Evolutionary conservation across 805 yeast species (phyloP).

Genomic region (Brettanomyces anomalus): DNA sequence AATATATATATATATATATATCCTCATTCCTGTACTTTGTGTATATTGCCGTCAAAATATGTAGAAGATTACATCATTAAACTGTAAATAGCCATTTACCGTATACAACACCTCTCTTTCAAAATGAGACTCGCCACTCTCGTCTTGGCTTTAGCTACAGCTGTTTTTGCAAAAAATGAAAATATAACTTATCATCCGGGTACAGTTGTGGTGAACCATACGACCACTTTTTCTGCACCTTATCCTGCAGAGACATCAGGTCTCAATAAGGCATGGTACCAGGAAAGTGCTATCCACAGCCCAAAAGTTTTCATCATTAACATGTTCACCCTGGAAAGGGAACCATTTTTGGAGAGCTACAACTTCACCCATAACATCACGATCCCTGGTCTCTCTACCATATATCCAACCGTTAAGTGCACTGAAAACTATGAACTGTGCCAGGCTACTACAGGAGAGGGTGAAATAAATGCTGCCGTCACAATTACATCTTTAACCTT

Average conservation of each 20-base stretch:
- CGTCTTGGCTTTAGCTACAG: background rate
- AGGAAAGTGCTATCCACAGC: slow-evolving; percentile 24
- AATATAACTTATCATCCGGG: slow-evolving; percentile 1
- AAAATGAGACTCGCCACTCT: background rate
- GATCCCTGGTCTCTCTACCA: slow-evolving; percentile 58
- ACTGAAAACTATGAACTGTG: slow-evolving; percentile 43
- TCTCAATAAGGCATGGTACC: slow-evolving; percentile 13
- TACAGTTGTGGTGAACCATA: background rate
- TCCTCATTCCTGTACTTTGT: no score
- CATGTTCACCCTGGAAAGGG: slow-evolving; percentile 45
- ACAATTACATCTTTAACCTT: slow-evolving; percentile 46
- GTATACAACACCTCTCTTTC: no score
- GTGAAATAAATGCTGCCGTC: slow-evolving; percentile 59
- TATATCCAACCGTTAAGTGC: slow-evolving; percentile 50
- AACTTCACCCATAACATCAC: slow-evolving; percentile 46
- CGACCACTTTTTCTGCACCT: slow-evolving; percentile 10
- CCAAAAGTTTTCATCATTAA: slow-evolving; percentile 51
- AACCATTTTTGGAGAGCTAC: slow-evolving; percentile 41
- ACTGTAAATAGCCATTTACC: no score
- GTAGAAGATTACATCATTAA: no score
- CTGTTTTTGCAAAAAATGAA: background rate
- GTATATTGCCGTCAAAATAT: no score
- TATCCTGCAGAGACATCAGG: slow-evolving; percentile 15
- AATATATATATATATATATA: no score
- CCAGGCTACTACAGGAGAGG: slow-evolving; percentile 61